A percentile compares a stretch with the other conserved stretches of the same genome.
phyloP scores from a whole-genome alignment of 108 stramenopile genomes.

The Nitzschia sp. region DNA sequence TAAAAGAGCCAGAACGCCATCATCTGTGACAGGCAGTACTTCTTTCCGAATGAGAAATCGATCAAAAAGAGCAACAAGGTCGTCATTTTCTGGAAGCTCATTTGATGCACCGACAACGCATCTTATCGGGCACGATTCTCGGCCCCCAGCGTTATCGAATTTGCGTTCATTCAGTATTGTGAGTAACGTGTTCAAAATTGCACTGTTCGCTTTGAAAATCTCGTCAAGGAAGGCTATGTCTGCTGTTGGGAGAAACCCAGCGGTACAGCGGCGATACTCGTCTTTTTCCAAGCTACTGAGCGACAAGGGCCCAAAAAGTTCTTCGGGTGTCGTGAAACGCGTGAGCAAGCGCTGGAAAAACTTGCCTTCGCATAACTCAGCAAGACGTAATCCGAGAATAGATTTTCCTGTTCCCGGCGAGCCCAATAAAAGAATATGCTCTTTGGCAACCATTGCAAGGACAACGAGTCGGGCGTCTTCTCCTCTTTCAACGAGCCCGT shows the following conservation, averaged over 20 bases:
- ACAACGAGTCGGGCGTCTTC: conserved; percentile 67
- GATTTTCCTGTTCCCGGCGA: conserved; percentile 56
- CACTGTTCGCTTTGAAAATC: conserved; percentile 80
- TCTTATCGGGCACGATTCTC: conserved; percentile 62
- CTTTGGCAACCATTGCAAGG: conserved; percentile 59
- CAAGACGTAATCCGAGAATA: conserved; percentile 57
- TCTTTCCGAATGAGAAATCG: conserved; percentile 71
- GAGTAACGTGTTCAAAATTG: conserved; percentile 76
- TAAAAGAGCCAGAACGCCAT: conserved; percentile 56
- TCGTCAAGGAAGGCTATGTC: conserved; percentile 65
- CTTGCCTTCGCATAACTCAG: conserved; percentile 52
- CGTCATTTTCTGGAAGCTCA: conserved; percentile 73
- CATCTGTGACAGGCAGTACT: conserved; percentile 69
- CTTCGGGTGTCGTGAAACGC: conserved; percentile 77
- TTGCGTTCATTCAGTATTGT: conserved; percentile 80
- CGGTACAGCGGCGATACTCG: conserved; percentile 62
- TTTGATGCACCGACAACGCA: conserved; percentile 81
- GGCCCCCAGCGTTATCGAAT: conserved; percentile 64
- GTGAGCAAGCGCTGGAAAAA: conserved; percentile 80
- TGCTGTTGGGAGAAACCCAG: conserved; percentile 68
- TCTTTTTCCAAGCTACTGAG: conserved; percentile 69
- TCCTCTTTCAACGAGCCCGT: conserved; percentile 69
- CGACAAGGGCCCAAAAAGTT: conserved; percentile 67
- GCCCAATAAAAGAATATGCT: conserved; percentile 68
- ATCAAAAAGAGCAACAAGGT: conserved; percentile 74